Evolutionary conservation across 371 early-diverging fungal species (phyloP), one percentile per base, ranked within the genome.

Genomic region (Chytridium lagenaria): DNA sequence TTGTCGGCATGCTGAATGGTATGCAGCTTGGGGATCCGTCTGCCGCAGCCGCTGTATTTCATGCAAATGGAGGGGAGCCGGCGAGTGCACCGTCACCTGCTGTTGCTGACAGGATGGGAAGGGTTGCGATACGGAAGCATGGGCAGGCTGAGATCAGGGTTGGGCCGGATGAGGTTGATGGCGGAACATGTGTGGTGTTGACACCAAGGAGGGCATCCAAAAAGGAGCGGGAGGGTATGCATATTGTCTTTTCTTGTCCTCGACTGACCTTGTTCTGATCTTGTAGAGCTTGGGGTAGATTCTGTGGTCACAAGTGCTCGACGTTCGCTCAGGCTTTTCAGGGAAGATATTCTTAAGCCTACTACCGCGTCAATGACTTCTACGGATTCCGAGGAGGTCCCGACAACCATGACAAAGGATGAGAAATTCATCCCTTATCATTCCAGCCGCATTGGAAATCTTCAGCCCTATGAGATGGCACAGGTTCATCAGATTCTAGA

Each of bases 281-380:
- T 33, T 23, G 31, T 44, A 75, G 75, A 66, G 39, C 64, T 76
- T n/a, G 76, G 76, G 7, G 76, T 76, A 16, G 69, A 76, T 44
- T 68, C 67, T 36, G 76, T 76, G 49, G 76, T 76, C 28, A 76
- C 76, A 16, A 76, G 61, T 61, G 76, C 76, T n/a, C 44, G 76
- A 5, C 16, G 76, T 2, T 76, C 76, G 1, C 12, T 71, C 0
- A 36, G 76, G 7, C 61, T 76, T 15, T 67, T 76, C 50, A 44
- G 50, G 44, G 7, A 31, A 15, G 44, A 38, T 66, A 44, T 66
- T 2, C 22, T 66, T 19, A 10, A 26, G 37, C 38, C 63, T 63
- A 7, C 55, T 26, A 23, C 12, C n/a, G 23, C n/a, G 12, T 7
- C 5, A 5, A 26, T 23, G 5, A 26, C 55, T 44, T 44, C 44